Evolutionary conservation across 1,139 yeast species (phyloP).

Genomic region (Yamadazyma atmosphaerica): DNA sequence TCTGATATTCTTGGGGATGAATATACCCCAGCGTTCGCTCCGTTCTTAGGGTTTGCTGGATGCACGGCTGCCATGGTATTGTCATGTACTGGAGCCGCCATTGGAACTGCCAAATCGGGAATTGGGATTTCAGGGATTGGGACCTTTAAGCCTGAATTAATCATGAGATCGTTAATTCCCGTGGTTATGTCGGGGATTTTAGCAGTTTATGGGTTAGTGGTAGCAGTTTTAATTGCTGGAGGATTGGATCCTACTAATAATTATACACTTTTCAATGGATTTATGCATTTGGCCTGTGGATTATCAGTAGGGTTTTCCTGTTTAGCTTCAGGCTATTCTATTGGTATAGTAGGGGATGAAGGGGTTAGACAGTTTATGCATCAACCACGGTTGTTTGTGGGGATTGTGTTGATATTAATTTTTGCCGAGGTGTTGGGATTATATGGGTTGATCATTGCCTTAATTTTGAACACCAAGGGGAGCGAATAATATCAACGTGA

Average conservation of each 20-base stretch:
- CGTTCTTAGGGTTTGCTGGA: slow-evolving; percentile 94
- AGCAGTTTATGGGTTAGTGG: slow-evolving; percentile 95
- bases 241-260: slow-evolving; percentile 74
- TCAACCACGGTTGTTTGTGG: slow-evolving; percentile 96
- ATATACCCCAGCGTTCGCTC: slow-evolving; percentile 84
- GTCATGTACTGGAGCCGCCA: slow-evolving; percentile 94
- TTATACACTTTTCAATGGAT: slow-evolving; percentile 89
- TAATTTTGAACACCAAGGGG: slow-evolving; percentile 87
- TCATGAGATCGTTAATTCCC: slow-evolving; percentile 84
- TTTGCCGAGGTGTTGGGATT: slow-evolving; percentile 98
- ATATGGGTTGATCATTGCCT: slow-evolving; percentile 91
- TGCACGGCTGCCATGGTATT: slow-evolving; percentile 91
- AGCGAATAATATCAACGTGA: slow-evolving; percentile 20
- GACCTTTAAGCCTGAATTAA: slow-evolving; percentile 78
- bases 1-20: slow-evolving; percentile 45
- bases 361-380: slow-evolving; percentile 97
- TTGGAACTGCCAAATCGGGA: slow-evolving; percentile 98
- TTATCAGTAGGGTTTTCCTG: slow-evolving; percentile 94
- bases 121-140: slow-evolving; percentile 94
- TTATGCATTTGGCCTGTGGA: slow-evolving; percentile 97
- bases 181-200: slow-evolving; percentile 98
- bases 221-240: slow-evolving; percentile 93
- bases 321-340: slow-evolving; percentile 96
- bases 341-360: slow-evolving; percentile 98
- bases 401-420: slow-evolving; percentile 95